phyloP scores from a whole-genome alignment of 768 basidiomycete species.

The Leccinum disarticulatum region DNA sequence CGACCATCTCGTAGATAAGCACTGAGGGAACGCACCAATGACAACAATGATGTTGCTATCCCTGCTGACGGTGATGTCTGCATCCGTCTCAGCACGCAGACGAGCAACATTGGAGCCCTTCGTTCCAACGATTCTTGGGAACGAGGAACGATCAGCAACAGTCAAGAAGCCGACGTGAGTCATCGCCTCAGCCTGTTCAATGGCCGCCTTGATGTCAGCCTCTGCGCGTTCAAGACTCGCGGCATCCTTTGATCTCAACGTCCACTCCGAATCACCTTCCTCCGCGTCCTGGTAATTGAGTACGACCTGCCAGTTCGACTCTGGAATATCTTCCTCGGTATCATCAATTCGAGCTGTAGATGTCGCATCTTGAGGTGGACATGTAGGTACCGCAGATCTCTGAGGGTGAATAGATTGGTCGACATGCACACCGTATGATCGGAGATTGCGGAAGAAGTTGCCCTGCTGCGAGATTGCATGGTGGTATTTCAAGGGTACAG shows the following conservation, averaged over 20 bases:
- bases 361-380: constrained; percentile 44
- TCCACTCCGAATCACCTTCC: constrained; percentile 86
- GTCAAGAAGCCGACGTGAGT: constrained; percentile 85
- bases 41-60: constrained; percentile 87
- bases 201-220: constrained; percentile 61
- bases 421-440: constrained; percentile 78
- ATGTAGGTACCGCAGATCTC: constrained; percentile 58
- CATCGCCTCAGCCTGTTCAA: constrained; percentile 69
- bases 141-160: constrained; percentile 74
- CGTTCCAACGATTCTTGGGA: constrained; percentile 91
- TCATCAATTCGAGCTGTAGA: constrained; percentile 86
- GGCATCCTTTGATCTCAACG: constrained; percentile 77
- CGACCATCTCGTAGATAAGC: background rate
- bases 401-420: constrained; percentile 70
- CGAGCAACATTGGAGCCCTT: constrained; percentile 91
- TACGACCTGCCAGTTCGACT: constrained; percentile 72
- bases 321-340: constrained; percentile 41
- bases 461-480: constrained; percentile 87
- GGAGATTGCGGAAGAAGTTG: constrained; percentile 80
- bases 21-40: constrained; percentile 52
- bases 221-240: constrained; percentile 76
- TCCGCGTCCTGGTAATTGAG: constrained; percentile 77
- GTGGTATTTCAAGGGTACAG: constrained; percentile 85
- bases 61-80: constrained; percentile 88
- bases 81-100: constrained; percentile 83